Percentiles rank a stretch among this genome's conserved stretches.
phyloP scores from a whole-genome alignment of 352 stramenopile genomes.

The Elongisporangium senticosum region DNA sequence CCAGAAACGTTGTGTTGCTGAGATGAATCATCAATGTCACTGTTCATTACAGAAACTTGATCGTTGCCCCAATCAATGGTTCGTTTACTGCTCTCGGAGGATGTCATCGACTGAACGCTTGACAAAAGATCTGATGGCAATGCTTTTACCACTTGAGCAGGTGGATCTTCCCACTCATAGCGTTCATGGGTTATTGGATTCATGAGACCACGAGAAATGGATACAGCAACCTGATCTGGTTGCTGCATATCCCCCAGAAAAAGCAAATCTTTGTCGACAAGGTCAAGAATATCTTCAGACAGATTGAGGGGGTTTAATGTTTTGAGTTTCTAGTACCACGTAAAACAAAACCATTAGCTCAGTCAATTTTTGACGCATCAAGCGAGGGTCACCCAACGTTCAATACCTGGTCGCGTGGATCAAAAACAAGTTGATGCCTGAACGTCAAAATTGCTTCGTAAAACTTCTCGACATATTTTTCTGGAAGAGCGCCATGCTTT shows the following conservation, averaged over 20 bases:
- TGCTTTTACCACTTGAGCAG: background rate
- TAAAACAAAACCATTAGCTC: background rate
- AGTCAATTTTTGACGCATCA: background rate
- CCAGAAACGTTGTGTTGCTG: constrained; percentile 2
- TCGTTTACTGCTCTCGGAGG: constrained; percentile 41
- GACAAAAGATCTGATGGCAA: background rate
- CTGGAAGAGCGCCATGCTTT: constrained; percentile 34
- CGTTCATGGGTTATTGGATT: constrained; percentile 66
- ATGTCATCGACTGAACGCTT: constrained; percentile 41
- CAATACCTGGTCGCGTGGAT: constrained; percentile 58
- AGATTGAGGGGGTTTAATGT: constrained; percentile 64
- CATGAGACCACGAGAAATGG: constrained; percentile 54
- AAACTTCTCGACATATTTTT: constrained; percentile 40
- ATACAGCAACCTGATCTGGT: constrained; percentile 37
- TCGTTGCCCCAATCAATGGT: constrained; percentile 10
- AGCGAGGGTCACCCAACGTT: constrained; percentile 4
- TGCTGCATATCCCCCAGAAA: constrained; percentile 73
- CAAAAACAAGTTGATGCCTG: constrained; percentile 84
- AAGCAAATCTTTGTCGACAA: constrained; percentile 48
- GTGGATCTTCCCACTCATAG: constrained; percentile 57
- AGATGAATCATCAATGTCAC: constrained; percentile 9
- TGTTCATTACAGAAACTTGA: background rate
- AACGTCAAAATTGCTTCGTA: constrained; percentile 80
- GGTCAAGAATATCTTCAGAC: constrained; percentile 45
- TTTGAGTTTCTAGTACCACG: constrained; percentile 50